These are phyloP conservation scores for Leccinum subtestaceum DNA, from an alignment of 768 basidiomycete genomes.

Conservation along the genomic window DNA sequence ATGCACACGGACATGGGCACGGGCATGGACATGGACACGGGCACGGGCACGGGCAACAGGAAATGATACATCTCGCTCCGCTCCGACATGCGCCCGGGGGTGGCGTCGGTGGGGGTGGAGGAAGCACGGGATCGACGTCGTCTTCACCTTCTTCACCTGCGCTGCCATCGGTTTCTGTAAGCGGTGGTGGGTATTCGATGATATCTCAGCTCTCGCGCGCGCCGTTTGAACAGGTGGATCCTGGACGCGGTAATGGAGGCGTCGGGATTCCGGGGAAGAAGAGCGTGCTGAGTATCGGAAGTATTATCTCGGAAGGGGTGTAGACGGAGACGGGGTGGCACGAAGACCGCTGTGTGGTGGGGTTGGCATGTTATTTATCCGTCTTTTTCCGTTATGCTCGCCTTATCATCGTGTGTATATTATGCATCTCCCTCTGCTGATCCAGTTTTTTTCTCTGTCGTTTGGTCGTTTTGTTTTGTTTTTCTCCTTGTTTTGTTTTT, in stretches of 20 bases:
- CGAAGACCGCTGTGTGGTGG: background rate
- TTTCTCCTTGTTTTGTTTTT: background rate
- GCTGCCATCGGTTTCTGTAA: conserved; percentile 15
- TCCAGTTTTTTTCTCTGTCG: background rate
- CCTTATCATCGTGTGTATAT: conserved; percentile 1
- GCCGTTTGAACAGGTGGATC: conserved; percentile 31
- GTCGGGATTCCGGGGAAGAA: conserved; percentile 44
- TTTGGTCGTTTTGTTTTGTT: background rate
- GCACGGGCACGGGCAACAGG: conserved; percentile 22
- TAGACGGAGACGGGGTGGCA: background rate
- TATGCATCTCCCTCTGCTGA: background rate
- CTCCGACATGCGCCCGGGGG: conserved; percentile 5
- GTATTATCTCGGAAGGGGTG: conserved; percentile 57
- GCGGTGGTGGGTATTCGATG: conserved; percentile 24
- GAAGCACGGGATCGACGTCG: conserved; percentile 19
- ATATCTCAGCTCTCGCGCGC: conserved; percentile 30
- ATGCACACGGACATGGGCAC: conserved; percentile 5
- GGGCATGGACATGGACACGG: conserved; percentile 15
- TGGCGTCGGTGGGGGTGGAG: conserved; percentile 1
- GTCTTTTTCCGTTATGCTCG: background rate
- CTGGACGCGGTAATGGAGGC: conserved; percentile 10
- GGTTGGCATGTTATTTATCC: background rate
- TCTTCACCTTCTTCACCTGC: conserved; percentile 31
- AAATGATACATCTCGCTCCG: conserved; percentile 6
- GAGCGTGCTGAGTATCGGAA: conserved; percentile 67